Percentiles rank a stretch among this genome's conserved stretches.
These are phyloP conservation scores for Monilinia fructicola DNA, from an alignment of 2,329 filamentous ascomycete genomes.

Conservation along the genomic window DNA sequence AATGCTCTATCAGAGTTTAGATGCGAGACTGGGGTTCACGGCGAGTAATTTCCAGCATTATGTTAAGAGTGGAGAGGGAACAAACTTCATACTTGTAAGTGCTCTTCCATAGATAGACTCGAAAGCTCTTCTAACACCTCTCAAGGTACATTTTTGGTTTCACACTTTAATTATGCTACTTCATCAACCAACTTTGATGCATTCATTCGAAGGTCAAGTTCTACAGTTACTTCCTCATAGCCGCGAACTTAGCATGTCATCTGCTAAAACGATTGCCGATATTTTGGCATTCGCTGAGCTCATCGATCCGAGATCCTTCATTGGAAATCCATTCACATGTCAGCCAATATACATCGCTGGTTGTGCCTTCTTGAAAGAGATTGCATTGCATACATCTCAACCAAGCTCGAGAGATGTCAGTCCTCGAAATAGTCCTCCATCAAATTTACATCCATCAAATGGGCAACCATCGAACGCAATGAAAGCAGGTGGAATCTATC, in stretches of 20 bases:
- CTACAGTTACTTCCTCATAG: constrained; percentile 77
- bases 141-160: constrained; percentile 79
- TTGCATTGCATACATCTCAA: constrained; percentile 66
- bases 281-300: constrained; percentile 84
- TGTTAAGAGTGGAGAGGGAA: constrained; percentile 75
- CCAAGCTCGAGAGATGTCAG: constrained; percentile 57
- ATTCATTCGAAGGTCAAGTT: constrained; percentile 69
- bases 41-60: constrained; percentile 84
- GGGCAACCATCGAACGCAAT: constrained; percentile 16
- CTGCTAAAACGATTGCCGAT: constrained; percentile 84
- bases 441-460: constrained; percentile 12
- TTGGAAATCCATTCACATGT: constrained; percentile 84
- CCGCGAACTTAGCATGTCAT: constrained; percentile 57
- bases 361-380: constrained; percentile 84
- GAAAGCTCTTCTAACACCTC: constrained; percentile 70
- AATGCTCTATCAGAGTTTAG: constrained; percentile 68
- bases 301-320: constrained; percentile 80
- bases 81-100: constrained; percentile 82
- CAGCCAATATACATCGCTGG: constrained; percentile 91
- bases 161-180: constrained; percentile 82
- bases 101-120: constrained; percentile 37
- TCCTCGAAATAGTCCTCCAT: constrained; percentile 28
- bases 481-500: constrained; percentile 28
- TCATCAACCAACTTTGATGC: constrained; percentile 79
- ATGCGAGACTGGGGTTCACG: constrained; percentile 76